Evolutionary conservation across 2,329 filamentous ascomycete species (phyloP), one percentile per base, ranked within the genome.

Genomic region (Penicillium aurantiogriseum): DNA sequence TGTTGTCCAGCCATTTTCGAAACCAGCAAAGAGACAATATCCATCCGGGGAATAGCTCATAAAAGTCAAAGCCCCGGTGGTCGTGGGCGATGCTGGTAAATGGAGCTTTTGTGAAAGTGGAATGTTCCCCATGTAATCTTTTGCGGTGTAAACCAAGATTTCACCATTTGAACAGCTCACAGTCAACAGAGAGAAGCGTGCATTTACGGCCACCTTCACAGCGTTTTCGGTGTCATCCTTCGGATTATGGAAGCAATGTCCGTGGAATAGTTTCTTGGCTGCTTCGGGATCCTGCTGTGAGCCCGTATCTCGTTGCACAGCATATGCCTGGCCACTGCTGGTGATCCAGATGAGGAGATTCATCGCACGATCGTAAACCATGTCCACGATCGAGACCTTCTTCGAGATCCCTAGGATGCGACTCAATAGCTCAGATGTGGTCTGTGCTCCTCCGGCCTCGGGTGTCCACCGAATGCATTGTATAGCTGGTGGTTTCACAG

Each of bases 401-500:
- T 90, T 92, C 51, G 88, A 86, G 23, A 97, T 77, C 88, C 92
- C 96, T 47, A 84, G 78, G 86, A 97, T 96, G 53, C 90, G 88
- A 68, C 88, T 92, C 60, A 97, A 79, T 8, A 97, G 82, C 74
- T 97, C 92, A 0, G 94, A 97, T 65, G 86, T 92, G 3, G 92
- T 97, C 75, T 97, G 93, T 60, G 84, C 88, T 21, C 90, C 90
- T 35, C 82, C 84, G 63, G 83, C 88, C 71, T 96, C 92, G 1
- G 92, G 90, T 0, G 88, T 89, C 94, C 94, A 99, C 57, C 90
- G 86, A 66, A 99, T 97, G 76, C 92, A 97, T 74, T 99, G 94
- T 17, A 97, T 86, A n/a, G 94, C 93, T 0, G 92, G 88, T 4
- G 94, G 94, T 69, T 94, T 96, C 56, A 86, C 82, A 0, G 94